A percentile compares a stretch with the other conserved stretches of the same genome.
phyloP scores from a whole-genome alignment of 306 rosid species.

The Vigna unguiculata region DNA sequence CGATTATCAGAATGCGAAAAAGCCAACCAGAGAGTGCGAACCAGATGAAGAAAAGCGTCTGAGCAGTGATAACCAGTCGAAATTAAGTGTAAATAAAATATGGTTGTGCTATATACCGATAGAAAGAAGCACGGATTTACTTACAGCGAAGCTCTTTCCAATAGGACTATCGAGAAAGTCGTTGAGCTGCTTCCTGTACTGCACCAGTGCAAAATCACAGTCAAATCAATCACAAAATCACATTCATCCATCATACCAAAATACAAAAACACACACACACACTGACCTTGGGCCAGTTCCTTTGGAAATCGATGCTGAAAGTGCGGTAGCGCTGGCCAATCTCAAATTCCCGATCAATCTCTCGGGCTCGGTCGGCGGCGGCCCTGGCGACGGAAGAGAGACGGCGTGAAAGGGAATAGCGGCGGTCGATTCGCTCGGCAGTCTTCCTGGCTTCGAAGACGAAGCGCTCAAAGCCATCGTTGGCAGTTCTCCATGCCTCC shows the following conservation, averaged over 20 bases:
- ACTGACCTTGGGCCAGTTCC: slow-evolving; percentile 78
- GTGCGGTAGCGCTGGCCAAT: slow-evolving; percentile 78
- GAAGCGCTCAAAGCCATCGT: slow-evolving; percentile 80
- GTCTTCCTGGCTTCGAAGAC: slow-evolving; percentile 84
- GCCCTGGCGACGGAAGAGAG: slow-evolving; percentile 58
- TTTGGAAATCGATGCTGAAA: slow-evolving; percentile 68
- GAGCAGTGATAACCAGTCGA: slow-evolving; percentile 10
- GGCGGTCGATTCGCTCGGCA: slow-evolving; percentile 86
- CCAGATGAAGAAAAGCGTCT: slow-evolving; percentile 97
- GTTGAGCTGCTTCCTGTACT: slow-evolving; percentile 80
- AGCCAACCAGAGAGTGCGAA: slow-evolving; percentile 98
- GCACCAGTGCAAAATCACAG: slow-evolving; percentile 43
- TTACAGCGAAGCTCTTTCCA: slow-evolving; percentile 74
- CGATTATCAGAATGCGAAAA: slow-evolving; percentile 75
- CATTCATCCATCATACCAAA: background rate
- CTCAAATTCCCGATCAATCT: slow-evolving; percentile 84
- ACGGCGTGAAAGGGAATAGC: slow-evolving; percentile 63
- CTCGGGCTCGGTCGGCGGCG: slow-evolving; percentile 72
- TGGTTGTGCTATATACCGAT: too few relatives aligned
- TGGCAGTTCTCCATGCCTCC: slow-evolving; percentile 87
- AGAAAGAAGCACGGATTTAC: slow-evolving; percentile 18
- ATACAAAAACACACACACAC: too few relatives aligned
- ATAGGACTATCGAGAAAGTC: slow-evolving; percentile 72
- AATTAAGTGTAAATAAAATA: background rate
- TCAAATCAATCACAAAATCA: background rate